phyloP scores from a whole-genome alignment of 345 rosid genomes.

The Lepidium sativum region DNA sequence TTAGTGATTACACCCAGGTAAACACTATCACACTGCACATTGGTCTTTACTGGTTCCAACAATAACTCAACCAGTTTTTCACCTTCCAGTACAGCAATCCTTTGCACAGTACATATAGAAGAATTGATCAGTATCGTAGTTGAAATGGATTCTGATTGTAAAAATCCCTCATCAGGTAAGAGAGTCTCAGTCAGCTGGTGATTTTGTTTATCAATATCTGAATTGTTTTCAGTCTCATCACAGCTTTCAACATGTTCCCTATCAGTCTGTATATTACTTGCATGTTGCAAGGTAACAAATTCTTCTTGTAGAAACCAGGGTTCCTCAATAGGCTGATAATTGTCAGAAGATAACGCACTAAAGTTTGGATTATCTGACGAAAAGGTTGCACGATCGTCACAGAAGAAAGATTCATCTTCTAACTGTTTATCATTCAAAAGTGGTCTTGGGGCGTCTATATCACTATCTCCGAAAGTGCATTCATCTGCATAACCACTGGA shows the following conservation, averaged over 20 bases:
- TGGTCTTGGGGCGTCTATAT: slow-evolving; percentile 24
- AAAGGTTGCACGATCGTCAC: slow-evolving; percentile 23
- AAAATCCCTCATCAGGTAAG: slow-evolving; percentile 41
- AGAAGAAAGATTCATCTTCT: slow-evolving; percentile 27
- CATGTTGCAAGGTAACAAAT: slow-evolving; percentile 21
- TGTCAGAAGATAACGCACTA: slow-evolving; percentile 33
- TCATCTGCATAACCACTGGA: slow-evolving; percentile 97
- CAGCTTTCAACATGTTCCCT: slow-evolving; percentile 19
- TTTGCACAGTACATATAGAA: slow-evolving; percentile 87
- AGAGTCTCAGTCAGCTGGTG: slow-evolving; percentile 32
- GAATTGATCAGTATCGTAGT: slow-evolving; percentile 74
- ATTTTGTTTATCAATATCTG: slow-evolving; percentile 30
- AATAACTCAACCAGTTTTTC: slow-evolving; percentile 82
- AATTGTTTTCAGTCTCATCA: slow-evolving; percentile 22
- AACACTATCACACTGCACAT: slow-evolving; percentile 88
- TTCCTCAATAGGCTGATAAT: slow-evolving; percentile 79
- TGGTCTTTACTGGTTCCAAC: slow-evolving; percentile 83
- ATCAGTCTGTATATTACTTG: slow-evolving; percentile 26
- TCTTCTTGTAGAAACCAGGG: slow-evolving; percentile 62
- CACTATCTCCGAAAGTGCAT: slow-evolving; percentile 14
- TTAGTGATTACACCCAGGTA: slow-evolving; percentile 77
- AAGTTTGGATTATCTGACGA: slow-evolving; percentile 23
- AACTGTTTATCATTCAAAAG: slow-evolving; percentile 30
- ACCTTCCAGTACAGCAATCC: slow-evolving; percentile 91
- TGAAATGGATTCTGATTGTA: slow-evolving; percentile 43